These are phyloP conservation scores for Xylaria hypoxylon DNA, from an alignment of 2,329 filamentous ascomycete species.

Conservation along the genomic window DNA sequence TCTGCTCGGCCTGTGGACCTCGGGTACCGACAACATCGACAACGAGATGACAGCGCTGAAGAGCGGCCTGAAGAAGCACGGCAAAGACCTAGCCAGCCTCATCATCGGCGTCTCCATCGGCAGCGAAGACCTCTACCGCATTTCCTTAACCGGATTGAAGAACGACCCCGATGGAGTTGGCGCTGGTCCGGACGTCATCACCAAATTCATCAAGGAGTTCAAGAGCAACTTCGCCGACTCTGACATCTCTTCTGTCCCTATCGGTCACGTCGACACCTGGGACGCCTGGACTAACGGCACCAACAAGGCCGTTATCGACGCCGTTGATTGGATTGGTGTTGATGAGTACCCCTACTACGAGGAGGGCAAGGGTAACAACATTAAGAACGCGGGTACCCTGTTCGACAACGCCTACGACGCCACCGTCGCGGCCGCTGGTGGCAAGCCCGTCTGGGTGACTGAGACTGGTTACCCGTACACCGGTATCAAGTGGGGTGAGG, in stretches of 20 bases:
- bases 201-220: constrained; percentile 68
- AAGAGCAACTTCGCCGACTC: constrained; percentile 59
- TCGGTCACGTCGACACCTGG: constrained; percentile 69
- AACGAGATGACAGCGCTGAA: constrained; percentile 64
- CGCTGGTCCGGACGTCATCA: constrained; percentile 59
- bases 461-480: constrained; percentile 68
- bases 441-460: constrained; percentile 69
- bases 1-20: constrained; percentile 66
- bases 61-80: constrained; percentile 59
- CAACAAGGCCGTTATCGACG: constrained; percentile 62
- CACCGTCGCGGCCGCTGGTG: constrained; percentile 64
- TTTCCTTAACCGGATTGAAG: constrained; percentile 48
- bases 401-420: constrained; percentile 55
- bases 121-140: constrained; percentile 67
- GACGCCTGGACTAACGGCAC: constrained; percentile 61
- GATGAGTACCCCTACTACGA: constrained; percentile 68
- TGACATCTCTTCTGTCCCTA: constrained; percentile 52
- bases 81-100: constrained; percentile 56
- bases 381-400: constrained; percentile 57
- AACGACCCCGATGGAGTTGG: constrained; percentile 49
- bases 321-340: constrained; percentile 65
- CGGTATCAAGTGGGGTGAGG: constrained; percentile 58
- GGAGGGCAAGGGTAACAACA: constrained; percentile 54
- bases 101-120: constrained; percentile 66
- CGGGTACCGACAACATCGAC: constrained; percentile 52